Evolutionary conservation across 2,329 filamentous ascomycete genomes (phyloP), one percentile per base, ranked within the genome.

Genomic region (Apiospora phragmitis): DNA sequence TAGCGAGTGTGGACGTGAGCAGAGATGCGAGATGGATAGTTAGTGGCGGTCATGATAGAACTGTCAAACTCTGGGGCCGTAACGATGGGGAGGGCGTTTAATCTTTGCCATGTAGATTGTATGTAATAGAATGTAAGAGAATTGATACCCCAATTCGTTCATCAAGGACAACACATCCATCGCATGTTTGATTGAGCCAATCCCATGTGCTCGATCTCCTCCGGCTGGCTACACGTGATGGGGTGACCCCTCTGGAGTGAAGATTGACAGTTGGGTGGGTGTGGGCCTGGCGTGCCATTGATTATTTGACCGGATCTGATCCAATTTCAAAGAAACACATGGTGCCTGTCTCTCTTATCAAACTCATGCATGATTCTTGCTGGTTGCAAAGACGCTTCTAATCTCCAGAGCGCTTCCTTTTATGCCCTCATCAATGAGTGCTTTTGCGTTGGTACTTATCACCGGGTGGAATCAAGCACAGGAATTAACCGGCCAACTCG

Each of bases 11-110:
- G 16, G 96, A 99, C 83, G 90, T 97, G 69, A 97, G 93, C 77
- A 87, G 87, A 73, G 94, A 98, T 81, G 93, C 91, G 11, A 92
- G 87, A 78, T 99, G 94, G 94, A 97, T 99, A 80, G 93, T 95
- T 32, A 98, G 94, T 80, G 94, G 94, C 75, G 95, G 96, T 3
- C 94, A 97, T 79, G 96, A 99, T 81, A 89, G 95, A 69, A 98
- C 95, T 1, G 93, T 98, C 68, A 99, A 99, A 85, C 85, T 99
- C 2, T 99, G 96, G 96, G 94, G 94, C 5, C 89, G 94, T 74
- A 95, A 97, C 74, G 93, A 94, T 78, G 88, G 88, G 70, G 86
- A 91, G 75, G 82, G 82, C 32, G 75, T 89, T 42, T 89, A 74
- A 75, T 29, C 1, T 11, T 35, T 16, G 35, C 18, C 16, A n/a